phyloP scores from a whole-genome alignment of 768 basidiomycete genomes.

The Boletus sensibilis region DNA sequence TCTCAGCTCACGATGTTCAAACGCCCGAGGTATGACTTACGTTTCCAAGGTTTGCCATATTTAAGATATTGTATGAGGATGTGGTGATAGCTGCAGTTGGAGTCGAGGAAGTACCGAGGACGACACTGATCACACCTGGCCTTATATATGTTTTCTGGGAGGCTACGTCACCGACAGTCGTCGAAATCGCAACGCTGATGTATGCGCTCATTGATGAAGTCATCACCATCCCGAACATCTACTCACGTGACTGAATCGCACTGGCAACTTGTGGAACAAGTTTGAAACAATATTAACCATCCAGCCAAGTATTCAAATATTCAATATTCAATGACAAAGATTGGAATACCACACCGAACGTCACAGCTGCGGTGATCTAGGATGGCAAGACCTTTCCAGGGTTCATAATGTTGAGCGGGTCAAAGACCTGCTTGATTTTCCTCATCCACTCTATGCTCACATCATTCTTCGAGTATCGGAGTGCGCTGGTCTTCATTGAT shows the following conservation, averaged over 20 bases:
- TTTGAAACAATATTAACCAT: neutral
- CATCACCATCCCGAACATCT: neutral
- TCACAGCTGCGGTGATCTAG: neutral
- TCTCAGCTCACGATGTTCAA: neutral
- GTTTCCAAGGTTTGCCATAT: conserved; percentile 21
- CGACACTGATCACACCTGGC: neutral
- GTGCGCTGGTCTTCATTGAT: conserved; percentile 89
- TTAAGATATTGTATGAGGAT: neutral
- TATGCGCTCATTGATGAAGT: conserved; percentile 10
- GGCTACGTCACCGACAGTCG: conserved; percentile 9
- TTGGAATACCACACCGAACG: neutral
- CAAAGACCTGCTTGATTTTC: conserved; percentile 84
- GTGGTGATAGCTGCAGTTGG: neutral
- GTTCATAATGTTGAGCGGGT: conserved; percentile 90
- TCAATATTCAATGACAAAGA: neutral
- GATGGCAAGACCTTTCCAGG: conserved; percentile 73
- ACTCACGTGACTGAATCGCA: neutral
- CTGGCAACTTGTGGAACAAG: neutral
- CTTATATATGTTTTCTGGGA: conserved; percentile 11
- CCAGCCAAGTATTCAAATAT: neutral
- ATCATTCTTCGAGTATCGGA: conserved; percentile 81
- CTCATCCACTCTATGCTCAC: conserved; percentile 87
- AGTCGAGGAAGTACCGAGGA: neutral
- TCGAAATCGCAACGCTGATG: neutral
- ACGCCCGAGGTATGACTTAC: conserved; percentile 1